Conservation (phyloP, 73 alveolate genomes). For the Blepharisma stoltei region DNA sequence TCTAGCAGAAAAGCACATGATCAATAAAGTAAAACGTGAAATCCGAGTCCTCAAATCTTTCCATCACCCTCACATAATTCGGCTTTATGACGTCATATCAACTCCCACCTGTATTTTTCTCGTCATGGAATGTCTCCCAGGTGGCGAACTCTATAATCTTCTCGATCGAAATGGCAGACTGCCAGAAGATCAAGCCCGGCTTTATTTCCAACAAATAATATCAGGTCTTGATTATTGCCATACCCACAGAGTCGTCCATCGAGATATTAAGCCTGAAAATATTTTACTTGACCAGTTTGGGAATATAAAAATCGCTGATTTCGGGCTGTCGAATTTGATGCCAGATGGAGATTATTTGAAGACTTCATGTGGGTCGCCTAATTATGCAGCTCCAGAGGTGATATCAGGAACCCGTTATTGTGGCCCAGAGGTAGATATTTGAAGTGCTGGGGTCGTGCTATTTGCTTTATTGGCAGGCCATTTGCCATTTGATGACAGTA, state of each 20-base stretch:
- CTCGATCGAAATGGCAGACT: conserved; percentile 74
- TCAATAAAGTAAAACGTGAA: conserved; percentile 77
- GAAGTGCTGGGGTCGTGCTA: conserved; percentile 87
- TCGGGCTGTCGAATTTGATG: conserved; percentile 73
- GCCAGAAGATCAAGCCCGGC: conserved; percentile 70
- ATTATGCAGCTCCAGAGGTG: conserved; percentile 96
- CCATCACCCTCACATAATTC: conserved; percentile 84
- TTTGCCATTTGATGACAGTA: conserved; percentile 87
- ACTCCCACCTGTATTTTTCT: conserved; percentile 53
- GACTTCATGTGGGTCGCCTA: conserved; percentile 94
- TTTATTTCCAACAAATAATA: conserved; percentile 66
- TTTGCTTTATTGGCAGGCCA: conserved; percentile 79
- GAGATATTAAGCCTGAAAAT: conserved; percentile 82
- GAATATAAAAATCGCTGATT: conserved; percentile 78
- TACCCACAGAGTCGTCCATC: conserved; percentile 61
- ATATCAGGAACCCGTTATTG: conserved; percentile 73
- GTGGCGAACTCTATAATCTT: conserved; percentile 91
- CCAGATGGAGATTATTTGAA: conserved; percentile 71
- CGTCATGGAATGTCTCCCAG: conserved; percentile 80
- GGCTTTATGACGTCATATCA: conserved; percentile 74
- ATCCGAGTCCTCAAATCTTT: conserved; percentile 67
- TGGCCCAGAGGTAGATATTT: conserved; percentile 78
- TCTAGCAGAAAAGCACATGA: conserved; percentile 54
- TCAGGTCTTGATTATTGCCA: conserved; percentile 76
- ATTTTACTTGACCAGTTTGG: conserved; percentile 64